Percentiles rank a stretch among this genome's conserved stretches.
Evolutionary conservation across 768 basidiomycete genomes (phyloP).

Genomic region (Asterophora lycoperdoides): DNA sequence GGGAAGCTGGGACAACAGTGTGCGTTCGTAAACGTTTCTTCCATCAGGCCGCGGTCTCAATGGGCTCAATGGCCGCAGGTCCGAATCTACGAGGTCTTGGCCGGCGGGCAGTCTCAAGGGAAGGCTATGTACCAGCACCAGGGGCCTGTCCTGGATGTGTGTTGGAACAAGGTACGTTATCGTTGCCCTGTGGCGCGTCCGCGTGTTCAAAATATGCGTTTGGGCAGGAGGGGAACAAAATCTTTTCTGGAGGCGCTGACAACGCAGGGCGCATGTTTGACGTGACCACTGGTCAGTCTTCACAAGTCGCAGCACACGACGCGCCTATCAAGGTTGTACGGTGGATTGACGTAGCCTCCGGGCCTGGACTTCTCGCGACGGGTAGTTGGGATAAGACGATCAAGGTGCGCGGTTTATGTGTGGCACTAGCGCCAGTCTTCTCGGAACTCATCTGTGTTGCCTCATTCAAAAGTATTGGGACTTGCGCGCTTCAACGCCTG

Average conservation of each 20-base stretch:
- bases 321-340: constrained; percentile 80
- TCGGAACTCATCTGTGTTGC: neutral
- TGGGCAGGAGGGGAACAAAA: constrained; percentile 78
- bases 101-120: constrained; percentile 75
- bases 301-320: constrained; percentile 88
- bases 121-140: constrained; percentile 91
- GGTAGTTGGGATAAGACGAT: constrained; percentile 98
- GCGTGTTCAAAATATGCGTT: constrained; percentile 6
- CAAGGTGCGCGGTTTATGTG: constrained; percentile 52
- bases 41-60: constrained; percentile 4
- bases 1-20: constrained; percentile 92
- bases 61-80: constrained; percentile 49
- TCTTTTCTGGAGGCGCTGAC: constrained; percentile 91
- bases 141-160: constrained; percentile 81
- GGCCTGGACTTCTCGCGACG: constrained; percentile 76
- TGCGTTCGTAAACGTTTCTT: constrained; percentile 30
- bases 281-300: constrained; percentile 72
- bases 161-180: constrained; percentile 81
- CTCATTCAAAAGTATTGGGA: constrained; percentile 78
- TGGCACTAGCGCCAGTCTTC: neutral
- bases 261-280: constrained; percentile 95
- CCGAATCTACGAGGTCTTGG: constrained; percentile 85
- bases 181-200: neutral
- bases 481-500: constrained; percentile 67
- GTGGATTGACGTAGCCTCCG: constrained; percentile 69